Base-by-base conservation (phyloP, 179 eudicot genomes). In the Nepenthes alata region DNA sequence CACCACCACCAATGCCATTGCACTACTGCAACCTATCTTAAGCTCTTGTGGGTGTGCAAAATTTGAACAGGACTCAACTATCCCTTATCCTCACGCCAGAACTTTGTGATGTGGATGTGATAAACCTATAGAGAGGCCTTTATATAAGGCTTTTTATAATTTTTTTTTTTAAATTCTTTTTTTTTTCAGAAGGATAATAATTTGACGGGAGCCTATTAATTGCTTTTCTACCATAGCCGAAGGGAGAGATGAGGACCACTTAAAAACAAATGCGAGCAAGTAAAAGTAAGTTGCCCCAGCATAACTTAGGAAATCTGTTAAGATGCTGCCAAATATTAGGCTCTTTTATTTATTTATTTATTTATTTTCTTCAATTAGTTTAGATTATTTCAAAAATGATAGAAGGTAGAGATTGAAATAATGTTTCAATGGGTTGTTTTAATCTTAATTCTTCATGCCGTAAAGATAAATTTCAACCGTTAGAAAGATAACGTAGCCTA, bases 191-290 rank as follows among this genome's bases (percentile, higher is more conserved):
- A 15, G 12, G 37, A 8, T 55, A 25, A 25, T 25, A 25, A 25
- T 55, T 55, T 55, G 37, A 55, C 34, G 58, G 4, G 25, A 25
- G 25, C 25, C 25, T 16, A 55, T 55, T 55, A 16, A 55, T 25
- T 55, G 58, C 37, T 55, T 55, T 34, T 16, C 55, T 52, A 52
- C 55, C 55, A 10, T 52, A 5, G 55, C 55, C 55, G 55, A 12
- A 1, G 8, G 6, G 2, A 47, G n/a, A 9, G 67, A 14, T 35
- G 35, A 5, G 51, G 51, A 38, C 59, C 53, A 25, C 59, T 2
- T 6, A 9, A 35, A 56, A 53, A 14, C 50, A 38, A 63, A 63
- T 63, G 53, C 67, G 39, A 11, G 59, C 67, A 11, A 54, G 58
- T 63, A 53, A 63, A 63, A 63, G 67, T 63, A 63, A 41, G 1